Evolutionary conservation across 495 filamentous ascomycete genomes (phyloP), one percentile per base, ranked within the genome.

Genomic region (Penicillium nucicola): DNA sequence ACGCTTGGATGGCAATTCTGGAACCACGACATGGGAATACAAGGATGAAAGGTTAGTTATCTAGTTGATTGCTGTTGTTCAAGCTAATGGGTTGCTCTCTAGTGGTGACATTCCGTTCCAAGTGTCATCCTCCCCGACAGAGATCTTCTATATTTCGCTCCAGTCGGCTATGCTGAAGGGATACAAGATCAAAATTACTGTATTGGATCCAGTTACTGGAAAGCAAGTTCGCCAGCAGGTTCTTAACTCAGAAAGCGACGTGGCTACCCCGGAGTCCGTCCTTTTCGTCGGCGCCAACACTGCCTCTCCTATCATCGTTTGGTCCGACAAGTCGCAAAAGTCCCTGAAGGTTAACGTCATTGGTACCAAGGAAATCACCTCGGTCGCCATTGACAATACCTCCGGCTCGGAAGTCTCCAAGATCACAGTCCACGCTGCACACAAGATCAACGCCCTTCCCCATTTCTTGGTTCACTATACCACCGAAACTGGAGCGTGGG

Each of bases 401-500:
- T 74, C 72, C 45, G 78, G 79, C 5, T 76, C 82, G n/a, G 78
- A 80, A 23, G 78, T 92, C 14, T 68, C 82, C 10, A 72, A 78
- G 23, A 83, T 97, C 31, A 76, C 75, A 7, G 68, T 97, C 18
- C 87, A 95, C 63, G 85, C 90, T 12, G 82, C 89, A 5, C 79
- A 82, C 43, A 74, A 84, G 43, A 69, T 84, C 20, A 84, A 85
- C 62, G 85, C 86, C 25, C 71, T 81, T 19, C 76, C 88, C 4
- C 86, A 95, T 74, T 89, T 96, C 68, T 70, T 97, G 35, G 87
- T 97, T 7, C 88, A 96, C 52, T 93, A 80, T 64, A 80, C 85
- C 59, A 89, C 89, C 1, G 68, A 69, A 3, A 77, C 74, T 12
- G 82, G 82, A 13, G 86, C 91, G 60, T 89, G 84, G 75, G 91